These are phyloP conservation scores for Raddia guianensis DNA, from an alignment of 176 grass and related monocot species.

Conservation along the genomic window DNA sequence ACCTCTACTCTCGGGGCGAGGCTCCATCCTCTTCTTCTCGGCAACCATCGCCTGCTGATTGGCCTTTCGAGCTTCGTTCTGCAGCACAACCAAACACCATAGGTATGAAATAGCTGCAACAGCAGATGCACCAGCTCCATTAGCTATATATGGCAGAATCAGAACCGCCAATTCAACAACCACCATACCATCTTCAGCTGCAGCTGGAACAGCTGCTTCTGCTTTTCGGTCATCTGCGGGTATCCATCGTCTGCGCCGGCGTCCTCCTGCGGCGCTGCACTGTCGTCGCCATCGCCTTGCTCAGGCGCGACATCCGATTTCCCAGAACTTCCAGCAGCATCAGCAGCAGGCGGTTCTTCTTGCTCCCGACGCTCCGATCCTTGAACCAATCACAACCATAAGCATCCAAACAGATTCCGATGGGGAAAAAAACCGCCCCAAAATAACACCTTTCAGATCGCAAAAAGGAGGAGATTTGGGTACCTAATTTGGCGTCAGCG, in stretches of 20 bases:
- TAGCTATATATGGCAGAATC: background rate
- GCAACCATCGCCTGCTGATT: slow-evolving; percentile 93
- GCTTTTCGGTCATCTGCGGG: slow-evolving; percentile 80
- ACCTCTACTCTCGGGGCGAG: slow-evolving; percentile 68
- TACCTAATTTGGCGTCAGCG: slow-evolving; percentile 55
- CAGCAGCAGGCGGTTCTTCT: background rate
- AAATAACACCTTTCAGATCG: background rate
- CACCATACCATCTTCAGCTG: slow-evolving; percentile 81
- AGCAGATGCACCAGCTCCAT: background rate
- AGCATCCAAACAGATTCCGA: background rate
- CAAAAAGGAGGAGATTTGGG: background rate
- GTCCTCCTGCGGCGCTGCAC: slow-evolving; percentile 9
- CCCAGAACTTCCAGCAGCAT: slow-evolving; percentile 9
- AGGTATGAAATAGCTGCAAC: background rate
- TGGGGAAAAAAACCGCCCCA: background rate
- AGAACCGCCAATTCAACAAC: background rate
- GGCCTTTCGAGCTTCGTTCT: slow-evolving; percentile 94
- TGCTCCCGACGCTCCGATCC: slow-evolving; percentile 36
- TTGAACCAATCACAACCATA: slow-evolving; percentile 1
- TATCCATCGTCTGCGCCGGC: slow-evolving; percentile 48
- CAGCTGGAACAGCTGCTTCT: slow-evolving; percentile 76
- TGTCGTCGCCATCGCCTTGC: slow-evolving; percentile 32
- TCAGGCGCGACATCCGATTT: slow-evolving; percentile 12
- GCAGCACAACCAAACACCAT: background rate
- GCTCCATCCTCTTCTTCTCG: slow-evolving; percentile 91